Evolutionary conservation across 2,329 filamentous ascomycete genomes (phyloP).

Genomic region (Pseudogymnoascus sp.): DNA sequence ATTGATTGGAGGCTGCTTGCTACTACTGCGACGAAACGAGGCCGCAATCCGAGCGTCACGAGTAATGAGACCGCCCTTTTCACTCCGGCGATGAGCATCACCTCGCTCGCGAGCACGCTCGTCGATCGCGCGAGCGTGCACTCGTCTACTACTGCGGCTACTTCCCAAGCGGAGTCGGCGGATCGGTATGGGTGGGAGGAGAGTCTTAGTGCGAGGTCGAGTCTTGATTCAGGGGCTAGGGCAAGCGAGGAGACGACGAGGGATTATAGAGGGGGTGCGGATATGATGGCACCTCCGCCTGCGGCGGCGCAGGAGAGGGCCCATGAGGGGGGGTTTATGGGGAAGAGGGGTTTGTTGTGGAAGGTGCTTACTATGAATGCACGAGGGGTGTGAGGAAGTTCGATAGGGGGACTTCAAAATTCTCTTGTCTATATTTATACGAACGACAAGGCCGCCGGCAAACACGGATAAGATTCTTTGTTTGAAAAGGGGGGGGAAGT

Average conservation of each 20-base stretch:
- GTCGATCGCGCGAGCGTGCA: background rate
- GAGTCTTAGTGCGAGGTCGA: background rate
- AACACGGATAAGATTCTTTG: too few species aligned
- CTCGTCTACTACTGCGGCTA: background rate
- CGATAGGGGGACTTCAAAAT: background rate
- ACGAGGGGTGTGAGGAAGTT: background rate
- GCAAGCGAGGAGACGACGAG: background rate
- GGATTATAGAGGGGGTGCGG: background rate
- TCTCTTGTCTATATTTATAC: background rate
- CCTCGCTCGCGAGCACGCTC: conserved; percentile 1
- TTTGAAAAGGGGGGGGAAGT: too few species aligned
- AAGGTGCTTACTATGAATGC: conserved; percentile 1
- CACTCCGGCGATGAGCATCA: background rate
- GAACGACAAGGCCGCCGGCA: background rate
- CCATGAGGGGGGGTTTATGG: background rate
- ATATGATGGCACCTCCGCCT: background rate
- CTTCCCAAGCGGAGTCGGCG: background rate
- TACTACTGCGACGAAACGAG: background rate
- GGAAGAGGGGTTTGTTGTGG: background rate
- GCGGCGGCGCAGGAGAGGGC: background rate
- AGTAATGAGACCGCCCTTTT: background rate
- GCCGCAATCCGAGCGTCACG: background rate
- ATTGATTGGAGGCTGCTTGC: background rate
- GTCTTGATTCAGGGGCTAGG: background rate
- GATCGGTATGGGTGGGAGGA: conserved; percentile 7